phyloP scores from a whole-genome alignment of 306 rosid genomes.

The Pyrus communis region DNA sequence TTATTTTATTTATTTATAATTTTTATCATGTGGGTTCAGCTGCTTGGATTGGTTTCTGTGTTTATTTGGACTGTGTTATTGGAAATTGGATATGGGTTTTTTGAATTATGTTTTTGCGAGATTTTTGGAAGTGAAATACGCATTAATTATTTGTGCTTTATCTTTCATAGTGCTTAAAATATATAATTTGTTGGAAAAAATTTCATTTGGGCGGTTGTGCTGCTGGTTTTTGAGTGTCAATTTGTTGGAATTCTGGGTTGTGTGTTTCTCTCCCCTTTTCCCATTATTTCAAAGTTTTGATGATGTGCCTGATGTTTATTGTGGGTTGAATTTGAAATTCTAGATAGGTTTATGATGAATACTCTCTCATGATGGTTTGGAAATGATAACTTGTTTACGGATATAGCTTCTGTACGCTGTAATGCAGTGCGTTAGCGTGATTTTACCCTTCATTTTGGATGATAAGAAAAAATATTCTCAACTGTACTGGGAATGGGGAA shows the following conservation, averaged over 20 bases:
- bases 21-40: slow-evolving; percentile 9
- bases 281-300: background rate
- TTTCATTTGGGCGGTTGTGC: background rate
- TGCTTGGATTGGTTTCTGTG: background rate
- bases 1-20: background rate
- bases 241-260: background rate
- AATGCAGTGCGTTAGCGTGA: background rate
- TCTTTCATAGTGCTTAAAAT: background rate
- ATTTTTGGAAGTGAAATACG: slow-evolving; percentile 5
- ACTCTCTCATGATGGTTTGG: background rate
- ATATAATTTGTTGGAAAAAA: background rate
- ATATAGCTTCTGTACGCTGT: background rate
- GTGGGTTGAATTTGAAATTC: background rate
- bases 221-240: background rate
- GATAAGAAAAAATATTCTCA: background rate
- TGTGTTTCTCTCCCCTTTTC: background rate
- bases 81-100: background rate
- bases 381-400: background rate
- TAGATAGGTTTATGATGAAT: background rate
- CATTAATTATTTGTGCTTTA: background rate
- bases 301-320: background rate
- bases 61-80: slow-evolving; percentile 9
- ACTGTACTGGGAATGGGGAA: background rate
- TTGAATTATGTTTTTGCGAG: background rate
- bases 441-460: background rate